These are phyloP conservation scores for Clarireedia homoeocarpa DNA, from an alignment of 2,329 filamentous ascomycete species.

Conservation along the genomic window DNA sequence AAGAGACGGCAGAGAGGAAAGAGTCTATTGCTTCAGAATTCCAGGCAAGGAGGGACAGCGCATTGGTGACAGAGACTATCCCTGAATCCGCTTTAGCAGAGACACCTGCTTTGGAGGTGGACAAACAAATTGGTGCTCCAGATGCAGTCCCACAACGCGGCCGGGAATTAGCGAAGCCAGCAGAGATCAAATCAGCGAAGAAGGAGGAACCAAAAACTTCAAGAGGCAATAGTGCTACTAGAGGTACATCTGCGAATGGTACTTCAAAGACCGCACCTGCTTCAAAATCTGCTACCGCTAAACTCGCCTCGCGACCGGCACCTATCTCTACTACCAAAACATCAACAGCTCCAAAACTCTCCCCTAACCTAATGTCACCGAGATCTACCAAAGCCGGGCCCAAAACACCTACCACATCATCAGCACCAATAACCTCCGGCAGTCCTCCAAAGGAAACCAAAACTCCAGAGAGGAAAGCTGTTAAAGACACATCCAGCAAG, in stretches of 20 bases:
- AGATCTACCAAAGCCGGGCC: constrained; percentile 14
- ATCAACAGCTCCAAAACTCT: neutral
- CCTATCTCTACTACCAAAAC: constrained; percentile 4
- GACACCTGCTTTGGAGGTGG: constrained; percentile 16
- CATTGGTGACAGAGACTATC: constrained; percentile 22
- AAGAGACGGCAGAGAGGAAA: constrained; percentile 20
- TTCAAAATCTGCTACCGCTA: neutral
- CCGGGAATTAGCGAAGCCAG: constrained; percentile 6
- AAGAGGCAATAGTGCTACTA: neutral
- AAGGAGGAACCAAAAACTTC: constrained; percentile 5
- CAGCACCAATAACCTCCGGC: neutral
- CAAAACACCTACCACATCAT: constrained; percentile 7
- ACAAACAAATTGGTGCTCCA: constrained; percentile 15
- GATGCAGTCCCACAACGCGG: constrained; percentile 10
- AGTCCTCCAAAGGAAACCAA: constrained; percentile 25
- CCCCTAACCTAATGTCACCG: constrained; percentile 8
- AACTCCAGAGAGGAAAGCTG: constrained; percentile 25
- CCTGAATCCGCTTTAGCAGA: constrained; percentile 24
- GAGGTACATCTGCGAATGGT: neutral
- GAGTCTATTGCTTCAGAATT: constrained; percentile 21
- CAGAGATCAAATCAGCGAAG: constrained; percentile 14
- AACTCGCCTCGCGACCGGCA: constrained; percentile 1
- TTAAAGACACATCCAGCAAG: constrained; percentile 29
- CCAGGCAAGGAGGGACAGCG: constrained; percentile 21
- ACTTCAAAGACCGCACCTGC: neutral